A percentile compares a stretch with the other conserved stretches of the same genome.
phyloP scores from a whole-genome alignment of 192 early-diverging fungal genomes.

The Ramicandelaber brevisporus region DNA sequence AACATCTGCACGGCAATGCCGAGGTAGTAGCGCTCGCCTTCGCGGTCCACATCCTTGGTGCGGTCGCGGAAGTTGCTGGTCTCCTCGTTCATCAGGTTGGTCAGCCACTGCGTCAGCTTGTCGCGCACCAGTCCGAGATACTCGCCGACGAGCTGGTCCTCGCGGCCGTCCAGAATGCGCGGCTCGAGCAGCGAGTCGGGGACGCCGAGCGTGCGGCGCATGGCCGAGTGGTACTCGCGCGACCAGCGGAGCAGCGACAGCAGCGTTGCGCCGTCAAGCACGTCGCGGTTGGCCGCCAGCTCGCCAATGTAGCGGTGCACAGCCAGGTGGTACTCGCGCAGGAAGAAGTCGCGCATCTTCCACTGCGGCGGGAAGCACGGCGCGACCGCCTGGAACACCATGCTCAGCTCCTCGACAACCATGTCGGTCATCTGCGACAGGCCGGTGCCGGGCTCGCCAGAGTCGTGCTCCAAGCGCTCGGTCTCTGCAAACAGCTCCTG shows the following conservation, averaged over 20 bases:
- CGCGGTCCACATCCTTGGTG: constrained; percentile 17
- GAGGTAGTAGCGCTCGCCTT: too few species aligned
- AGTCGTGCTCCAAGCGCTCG: constrained; percentile 13
- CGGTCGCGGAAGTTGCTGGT: constrained; percentile 52
- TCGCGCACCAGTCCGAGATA: constrained; percentile 72
- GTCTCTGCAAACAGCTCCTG: constrained; percentile 28
- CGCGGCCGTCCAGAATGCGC: constrained; percentile 70
- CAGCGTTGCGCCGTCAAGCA: constrained; percentile 71
- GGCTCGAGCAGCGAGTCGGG: constrained; percentile 78
- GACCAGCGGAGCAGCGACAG: constrained; percentile 69
- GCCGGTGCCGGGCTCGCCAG: too few species aligned
- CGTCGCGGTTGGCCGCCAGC: constrained; percentile 30
- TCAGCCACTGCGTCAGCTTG: constrained; percentile 78
- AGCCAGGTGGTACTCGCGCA: constrained; percentile 83
- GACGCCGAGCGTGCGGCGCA: constrained; percentile 65
- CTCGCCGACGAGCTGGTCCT: constrained; percentile 67
- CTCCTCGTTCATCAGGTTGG: constrained; percentile 68
- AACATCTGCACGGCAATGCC: too few species aligned
- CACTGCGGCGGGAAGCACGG: constrained; percentile 75
- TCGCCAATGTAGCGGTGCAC: constrained; percentile 59
- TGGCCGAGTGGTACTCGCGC: constrained; percentile 70
- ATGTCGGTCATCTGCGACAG: constrained; percentile 35
- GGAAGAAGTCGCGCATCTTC: constrained; percentile 86
- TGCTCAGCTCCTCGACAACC: constrained; percentile 67
- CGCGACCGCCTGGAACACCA: constrained; percentile 67